A percentile compares a stretch with the other conserved stretches of the same genome.
Conservation (phyloP, 2,329 filamentous ascomycete species). For the Nemania serpens region DNA sequence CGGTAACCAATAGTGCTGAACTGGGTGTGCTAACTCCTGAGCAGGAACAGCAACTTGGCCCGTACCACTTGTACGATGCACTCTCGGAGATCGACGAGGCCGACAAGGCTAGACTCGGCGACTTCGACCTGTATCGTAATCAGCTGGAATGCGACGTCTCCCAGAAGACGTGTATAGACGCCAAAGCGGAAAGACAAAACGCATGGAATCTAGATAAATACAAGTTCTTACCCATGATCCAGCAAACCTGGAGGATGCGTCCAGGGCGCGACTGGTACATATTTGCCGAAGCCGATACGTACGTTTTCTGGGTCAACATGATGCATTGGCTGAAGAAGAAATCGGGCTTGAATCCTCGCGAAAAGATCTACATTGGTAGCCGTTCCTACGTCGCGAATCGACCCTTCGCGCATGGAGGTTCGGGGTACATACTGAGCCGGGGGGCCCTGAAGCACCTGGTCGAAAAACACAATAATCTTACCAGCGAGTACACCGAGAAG, state of each 20-base stretch:
- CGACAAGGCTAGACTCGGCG: constrained; percentile 46
- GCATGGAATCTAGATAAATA: constrained; percentile 64
- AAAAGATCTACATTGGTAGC: constrained; percentile 57
- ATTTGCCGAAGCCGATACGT: constrained; percentile 64
- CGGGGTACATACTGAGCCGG: constrained; percentile 60
- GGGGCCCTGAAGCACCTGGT: constrained; percentile 56
- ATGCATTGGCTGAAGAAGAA: constrained; percentile 52
- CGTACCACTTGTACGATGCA: constrained; percentile 48
- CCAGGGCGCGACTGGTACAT: constrained; percentile 62
- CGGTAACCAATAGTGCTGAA: not conserved
- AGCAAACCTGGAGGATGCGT: constrained; percentile 59
- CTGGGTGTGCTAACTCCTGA: constrained; percentile 9
- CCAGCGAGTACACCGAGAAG: constrained; percentile 52
- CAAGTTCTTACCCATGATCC: constrained; percentile 64
- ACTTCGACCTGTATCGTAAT: constrained; percentile 52
- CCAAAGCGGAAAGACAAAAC: constrained; percentile 40
- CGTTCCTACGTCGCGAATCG: constrained; percentile 51
- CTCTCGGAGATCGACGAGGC: constrained; percentile 44
- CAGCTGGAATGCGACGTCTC: constrained; percentile 53
- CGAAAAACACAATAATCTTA: constrained; percentile 48
- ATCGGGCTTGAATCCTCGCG: constrained; percentile 47
- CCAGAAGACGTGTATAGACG: constrained; percentile 50
- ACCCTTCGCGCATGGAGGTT: constrained; percentile 62
- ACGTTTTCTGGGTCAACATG: constrained; percentile 60
- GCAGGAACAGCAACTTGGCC: constrained; percentile 55